Evolutionary conservation across 2,329 filamentous ascomycete species (phyloP).

Genomic region (Arachnomyces sp.): DNA sequence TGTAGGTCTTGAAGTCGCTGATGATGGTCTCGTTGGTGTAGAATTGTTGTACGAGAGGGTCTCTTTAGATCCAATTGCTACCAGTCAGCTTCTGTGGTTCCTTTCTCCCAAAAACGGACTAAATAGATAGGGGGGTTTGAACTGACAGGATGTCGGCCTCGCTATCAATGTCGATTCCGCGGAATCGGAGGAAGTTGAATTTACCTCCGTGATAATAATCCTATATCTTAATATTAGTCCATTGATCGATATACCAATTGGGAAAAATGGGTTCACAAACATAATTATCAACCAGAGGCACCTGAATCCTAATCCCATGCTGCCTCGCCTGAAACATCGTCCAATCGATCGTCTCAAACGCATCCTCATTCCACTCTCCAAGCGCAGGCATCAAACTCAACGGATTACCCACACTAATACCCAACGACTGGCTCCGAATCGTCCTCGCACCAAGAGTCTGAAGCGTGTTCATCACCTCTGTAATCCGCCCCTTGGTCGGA

Average conservation of each 20-base stretch:
- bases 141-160: too few species aligned
- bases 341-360: slow-evolving; percentile 44
- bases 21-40: slow-evolving; percentile 41
- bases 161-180: slow-evolving; percentile 35
- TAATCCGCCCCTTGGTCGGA: slow-evolving; percentile 40
- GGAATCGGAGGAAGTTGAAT: slow-evolving; percentile 43
- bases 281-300: slow-evolving; percentile 43
- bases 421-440: slow-evolving; percentile 41
- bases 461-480: slow-evolving; percentile 40
- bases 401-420: slow-evolving; percentile 43
- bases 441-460: slow-evolving; percentile 40
- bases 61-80: slow-evolving; percentile 19
- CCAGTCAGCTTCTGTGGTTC: slow-evolving; percentile 9
- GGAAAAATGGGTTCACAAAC: slow-evolving; percentile 16
- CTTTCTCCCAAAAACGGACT: slow-evolving; percentile 7
- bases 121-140: too few species aligned
- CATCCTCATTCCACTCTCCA: slow-evolving; percentile 36
- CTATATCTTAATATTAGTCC: slow-evolving; percentile 12
- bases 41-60: slow-evolving; percentile 39
- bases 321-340: slow-evolving; percentile 39
- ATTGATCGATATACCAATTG: background rate
- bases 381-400: slow-evolving; percentile 38
- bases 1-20: slow-evolving; percentile 40
- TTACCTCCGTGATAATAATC: slow-evolving; percentile 48
- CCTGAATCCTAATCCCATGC: slow-evolving; percentile 39